A percentile compares a stretch with the other conserved stretches of the same genome.
These are phyloP conservation scores for Acer negundo DNA, from an alignment of 345 rosid species.

Conservation along the genomic window DNA sequence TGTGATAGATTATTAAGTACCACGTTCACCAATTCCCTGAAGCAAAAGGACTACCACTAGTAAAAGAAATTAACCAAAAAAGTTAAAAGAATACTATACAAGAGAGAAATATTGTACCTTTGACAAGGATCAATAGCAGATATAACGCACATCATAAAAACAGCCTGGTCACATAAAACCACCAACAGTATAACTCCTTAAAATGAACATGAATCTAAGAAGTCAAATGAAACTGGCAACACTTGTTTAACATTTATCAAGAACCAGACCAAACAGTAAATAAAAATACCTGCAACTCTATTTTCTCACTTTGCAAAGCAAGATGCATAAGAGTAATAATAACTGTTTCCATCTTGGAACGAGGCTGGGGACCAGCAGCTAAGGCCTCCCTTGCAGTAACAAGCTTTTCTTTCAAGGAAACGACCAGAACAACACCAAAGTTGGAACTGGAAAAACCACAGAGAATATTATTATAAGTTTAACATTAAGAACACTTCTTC, in stretches of 20 bases:
- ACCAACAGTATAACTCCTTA: neutral
- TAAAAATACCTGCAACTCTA: constrained; percentile 73
- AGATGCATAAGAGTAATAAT: constrained; percentile 84
- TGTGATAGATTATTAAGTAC: constrained; percentile 73
- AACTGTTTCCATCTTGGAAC: constrained; percentile 65
- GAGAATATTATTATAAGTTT: neutral
- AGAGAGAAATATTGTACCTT: constrained; percentile 46
- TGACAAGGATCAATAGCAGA: constrained; percentile 82
- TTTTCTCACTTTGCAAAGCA: constrained; percentile 82
- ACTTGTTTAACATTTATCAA: constrained; percentile 2
- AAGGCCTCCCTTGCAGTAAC: constrained; percentile 74
- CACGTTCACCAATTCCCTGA: constrained; percentile 71
- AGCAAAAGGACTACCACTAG: constrained; percentile 25
- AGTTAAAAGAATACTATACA: neutral
- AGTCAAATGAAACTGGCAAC: constrained; percentile 1
- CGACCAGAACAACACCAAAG: constrained; percentile 70
- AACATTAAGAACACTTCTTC: neutral
- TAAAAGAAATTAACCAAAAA: neutral
- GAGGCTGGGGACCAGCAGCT: constrained; percentile 76
- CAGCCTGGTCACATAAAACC: constrained; percentile 55
- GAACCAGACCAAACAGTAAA: constrained; percentile 13
- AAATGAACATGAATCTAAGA: neutral
- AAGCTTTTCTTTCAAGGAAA: constrained; percentile 61
- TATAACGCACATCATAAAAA: constrained; percentile 82
- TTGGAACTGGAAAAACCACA: constrained; percentile 56